Conservation (phyloP, 1,139 yeast genomes). For the Citeromyces hawaiiensis region DNA sequence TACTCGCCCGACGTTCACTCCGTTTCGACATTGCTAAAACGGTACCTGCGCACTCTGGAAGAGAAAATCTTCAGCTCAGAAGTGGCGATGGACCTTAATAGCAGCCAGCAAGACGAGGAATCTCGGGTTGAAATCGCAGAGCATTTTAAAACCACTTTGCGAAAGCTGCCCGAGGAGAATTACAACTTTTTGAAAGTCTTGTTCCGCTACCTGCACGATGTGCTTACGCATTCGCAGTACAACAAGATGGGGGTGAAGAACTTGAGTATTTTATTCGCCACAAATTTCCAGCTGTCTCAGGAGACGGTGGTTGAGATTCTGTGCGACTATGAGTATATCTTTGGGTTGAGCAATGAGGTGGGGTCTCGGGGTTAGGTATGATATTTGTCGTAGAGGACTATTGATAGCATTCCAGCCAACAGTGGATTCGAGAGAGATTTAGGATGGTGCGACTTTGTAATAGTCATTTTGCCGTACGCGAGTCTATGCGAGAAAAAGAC, state of each 20-base stretch:
- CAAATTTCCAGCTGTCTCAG: slow-evolving; percentile 18
- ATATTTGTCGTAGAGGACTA: too few species aligned
- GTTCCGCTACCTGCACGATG: slow-evolving; percentile 52
- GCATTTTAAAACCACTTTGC: slow-evolving; percentile 9
- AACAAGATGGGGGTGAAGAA: slow-evolving; percentile 64
- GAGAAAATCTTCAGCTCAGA: slow-evolving; percentile 15
- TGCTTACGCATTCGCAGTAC: slow-evolving; percentile 44
- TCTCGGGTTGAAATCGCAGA: slow-evolving; percentile 6
- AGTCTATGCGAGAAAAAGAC: too few species aligned
- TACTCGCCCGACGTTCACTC: slow-evolving; percentile 19
- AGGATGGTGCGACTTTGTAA: too few species aligned
- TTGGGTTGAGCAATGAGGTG: slow-evolving; percentile 2
- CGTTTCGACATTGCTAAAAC: slow-evolving; percentile 17
- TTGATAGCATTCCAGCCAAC: too few species aligned
- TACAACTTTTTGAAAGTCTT: slow-evolving; percentile 50
- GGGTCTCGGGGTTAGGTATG: neutral
- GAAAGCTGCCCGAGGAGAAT: slow-evolving; percentile 29
- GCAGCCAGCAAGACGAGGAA: slow-evolving; percentile 3
- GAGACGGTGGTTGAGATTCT: slow-evolving; percentile 16
- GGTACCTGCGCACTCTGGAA: slow-evolving; percentile 17
- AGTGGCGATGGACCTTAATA: slow-evolving; percentile 12
- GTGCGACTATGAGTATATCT: slow-evolving; percentile 12
- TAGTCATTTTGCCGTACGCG: too few species aligned
- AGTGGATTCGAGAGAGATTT: too few species aligned
- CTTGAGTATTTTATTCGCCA: slow-evolving; percentile 18